phyloP scores from a whole-genome alignment of 768 basidiomycete genomes.

The Lentinula detonsa region DNA sequence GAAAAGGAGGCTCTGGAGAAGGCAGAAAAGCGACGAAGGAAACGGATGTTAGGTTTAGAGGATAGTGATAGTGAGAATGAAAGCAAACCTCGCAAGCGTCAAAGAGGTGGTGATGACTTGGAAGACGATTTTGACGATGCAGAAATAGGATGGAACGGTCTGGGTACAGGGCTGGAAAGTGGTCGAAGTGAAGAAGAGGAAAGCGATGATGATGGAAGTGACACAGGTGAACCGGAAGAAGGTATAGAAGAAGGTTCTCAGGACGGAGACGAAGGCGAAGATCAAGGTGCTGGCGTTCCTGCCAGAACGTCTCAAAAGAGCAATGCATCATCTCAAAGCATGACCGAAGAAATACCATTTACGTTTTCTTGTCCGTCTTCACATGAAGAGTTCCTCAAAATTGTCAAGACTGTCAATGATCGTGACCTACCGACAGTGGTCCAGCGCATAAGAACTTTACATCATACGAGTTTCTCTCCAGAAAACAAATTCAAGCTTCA shows the following conservation, averaged over 20 bases:
- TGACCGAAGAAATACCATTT: slow-evolving; percentile 71
- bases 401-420: slow-evolving; percentile 66
- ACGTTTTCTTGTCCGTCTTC: slow-evolving; percentile 85
- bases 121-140: slow-evolving; percentile 77
- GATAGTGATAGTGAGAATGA: slow-evolving; percentile 64
- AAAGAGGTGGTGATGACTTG: slow-evolving; percentile 77
- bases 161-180: slow-evolving; percentile 36
- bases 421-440: slow-evolving; percentile 74
- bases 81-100: slow-evolving; percentile 42
- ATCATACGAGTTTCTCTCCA: slow-evolving; percentile 87
- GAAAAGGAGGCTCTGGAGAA: slow-evolving; percentile 83
- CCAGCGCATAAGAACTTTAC: slow-evolving; percentile 83
- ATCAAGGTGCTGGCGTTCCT: slow-evolving; percentile 39
- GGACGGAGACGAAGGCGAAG: slow-evolving; percentile 29
- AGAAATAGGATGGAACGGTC: slow-evolving; percentile 27
- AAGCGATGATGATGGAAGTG: slow-evolving; percentile 27
- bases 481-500: slow-evolving; percentile 93
- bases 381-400: slow-evolving; percentile 87
- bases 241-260: slow-evolving; percentile 31
- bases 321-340: slow-evolving; percentile 20
- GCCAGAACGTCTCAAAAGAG: slow-evolving; percentile 25
- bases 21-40: slow-evolving; percentile 70
- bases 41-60: slow-evolving; percentile 83
- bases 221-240: slow-evolving; percentile 28
- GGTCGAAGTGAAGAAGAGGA: slow-evolving; percentile 24